A percentile compares a stretch with the other conserved stretches of the same genome.
phyloP scores from a whole-genome alignment of 2,329 filamentous ascomycete genomes.

The Mycosphaerelloides madeirae region DNA sequence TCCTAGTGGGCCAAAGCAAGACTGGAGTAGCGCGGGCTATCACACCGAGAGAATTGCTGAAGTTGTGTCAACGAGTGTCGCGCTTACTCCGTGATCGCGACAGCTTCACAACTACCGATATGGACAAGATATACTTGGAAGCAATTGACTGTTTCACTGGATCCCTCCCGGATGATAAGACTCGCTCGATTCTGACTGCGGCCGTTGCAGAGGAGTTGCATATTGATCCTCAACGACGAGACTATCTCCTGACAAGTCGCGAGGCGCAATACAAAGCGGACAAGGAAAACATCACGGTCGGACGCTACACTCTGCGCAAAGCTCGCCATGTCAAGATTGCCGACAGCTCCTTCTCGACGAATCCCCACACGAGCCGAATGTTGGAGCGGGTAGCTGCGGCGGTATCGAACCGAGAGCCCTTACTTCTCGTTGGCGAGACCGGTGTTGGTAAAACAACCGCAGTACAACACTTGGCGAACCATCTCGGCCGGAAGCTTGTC shows the following conservation, averaged over 20 bases:
- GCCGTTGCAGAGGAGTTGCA: slow-evolving; percentile 83
- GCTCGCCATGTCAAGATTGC: slow-evolving; percentile 8
- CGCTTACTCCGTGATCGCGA: slow-evolving; percentile 58
- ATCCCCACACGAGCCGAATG: slow-evolving; percentile 74
- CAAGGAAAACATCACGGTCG: slow-evolving; percentile 25
- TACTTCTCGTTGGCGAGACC: slow-evolving; percentile 95
- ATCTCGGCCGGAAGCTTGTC: slow-evolving; percentile 78
- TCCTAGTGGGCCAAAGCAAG: slow-evolving; percentile 46
- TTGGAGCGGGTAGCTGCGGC: slow-evolving; percentile 85
- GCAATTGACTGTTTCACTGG: slow-evolving; percentile 88
- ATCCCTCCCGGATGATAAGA: slow-evolving; percentile 63
- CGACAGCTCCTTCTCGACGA: slow-evolving; percentile 74
- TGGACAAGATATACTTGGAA: slow-evolving; percentile 88
- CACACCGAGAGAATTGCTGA: slow-evolving; percentile 75
- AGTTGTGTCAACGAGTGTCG: slow-evolving; percentile 78
- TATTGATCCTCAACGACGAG: slow-evolving; percentile 73
- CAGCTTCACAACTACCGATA: slow-evolving; percentile 62
- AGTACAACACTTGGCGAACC: slow-evolving; percentile 83
- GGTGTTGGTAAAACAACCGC: slow-evolving; percentile 97
- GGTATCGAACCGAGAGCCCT: slow-evolving; percentile 77
- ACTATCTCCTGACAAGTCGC: slow-evolving; percentile 70
- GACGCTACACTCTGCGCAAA: slow-evolving; percentile 27
- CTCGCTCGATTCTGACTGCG: slow-evolving; percentile 57
- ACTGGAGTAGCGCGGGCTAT: slow-evolving; percentile 57
- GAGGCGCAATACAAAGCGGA: slow-evolving; percentile 61